A percentile compares a stretch with the other conserved stretches of the same genome.
phyloP scores from a whole-genome alignment of 495 filamentous ascomycete genomes.

The Pyrenula aspistea region DNA sequence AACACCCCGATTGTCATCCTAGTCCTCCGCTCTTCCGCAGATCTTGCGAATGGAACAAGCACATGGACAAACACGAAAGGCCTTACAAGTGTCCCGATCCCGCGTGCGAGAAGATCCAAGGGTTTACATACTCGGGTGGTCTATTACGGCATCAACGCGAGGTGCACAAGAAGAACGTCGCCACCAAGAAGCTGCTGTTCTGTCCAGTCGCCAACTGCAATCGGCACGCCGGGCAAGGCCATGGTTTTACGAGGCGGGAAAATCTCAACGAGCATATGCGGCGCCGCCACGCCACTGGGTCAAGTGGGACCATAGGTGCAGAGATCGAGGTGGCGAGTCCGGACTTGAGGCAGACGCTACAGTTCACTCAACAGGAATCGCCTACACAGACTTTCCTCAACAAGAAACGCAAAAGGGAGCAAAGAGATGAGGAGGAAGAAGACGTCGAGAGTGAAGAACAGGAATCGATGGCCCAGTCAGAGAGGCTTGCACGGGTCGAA shows the following conservation, averaged over 20 bases:
- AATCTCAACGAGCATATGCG: conserved; percentile 86
- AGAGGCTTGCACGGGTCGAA: not conserved
- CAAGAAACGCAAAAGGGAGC: not conserved
- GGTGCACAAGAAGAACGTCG: conserved; percentile 77
- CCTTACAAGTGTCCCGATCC: conserved; percentile 72
- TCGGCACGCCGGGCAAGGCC: conserved; percentile 53
- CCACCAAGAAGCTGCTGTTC: conserved; percentile 67
- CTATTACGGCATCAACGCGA: conserved; percentile 81
- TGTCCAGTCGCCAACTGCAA: conserved; percentile 82
- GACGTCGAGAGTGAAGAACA: not conserved
- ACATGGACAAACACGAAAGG: conserved; percentile 94
- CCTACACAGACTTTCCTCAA: not conserved
- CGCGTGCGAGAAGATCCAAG: conserved; percentile 76
- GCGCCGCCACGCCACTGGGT: conserved; percentile 45
- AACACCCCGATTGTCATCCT: conserved; percentile 44
- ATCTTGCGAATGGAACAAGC: conserved; percentile 90
- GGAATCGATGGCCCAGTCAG: not conserved
- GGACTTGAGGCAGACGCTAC: not conserved
- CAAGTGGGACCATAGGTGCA: not conserved
- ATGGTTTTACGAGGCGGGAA: conserved; percentile 77
- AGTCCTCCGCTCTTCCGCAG: conserved; percentile 52
- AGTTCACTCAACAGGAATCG: not conserved
- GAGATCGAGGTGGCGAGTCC: not conserved
- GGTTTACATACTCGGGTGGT: conserved; percentile 88
- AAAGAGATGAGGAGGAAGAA: not conserved